A percentile compares a stretch with the other conserved stretches of the same genome.
Evolutionary conservation across 2,329 filamentous ascomycete genomes (phyloP).

Genomic region (Claviceps humidiphila): DNA sequence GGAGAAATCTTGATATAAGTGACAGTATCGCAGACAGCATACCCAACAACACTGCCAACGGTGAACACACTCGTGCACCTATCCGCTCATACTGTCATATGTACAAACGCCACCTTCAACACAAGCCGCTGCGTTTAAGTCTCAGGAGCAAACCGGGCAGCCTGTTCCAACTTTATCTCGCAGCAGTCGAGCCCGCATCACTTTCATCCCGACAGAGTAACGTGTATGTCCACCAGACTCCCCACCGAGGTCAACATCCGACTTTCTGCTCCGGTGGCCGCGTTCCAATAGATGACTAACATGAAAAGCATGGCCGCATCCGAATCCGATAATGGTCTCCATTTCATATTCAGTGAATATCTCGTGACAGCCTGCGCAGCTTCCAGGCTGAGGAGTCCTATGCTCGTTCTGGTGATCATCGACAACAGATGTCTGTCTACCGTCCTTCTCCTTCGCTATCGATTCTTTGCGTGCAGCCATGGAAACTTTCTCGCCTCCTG

Average conservation of each 20-base stretch:
- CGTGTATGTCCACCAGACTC: constrained; percentile 30
- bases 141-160: constrained; percentile 42
- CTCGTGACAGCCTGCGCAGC: constrained; percentile 45
- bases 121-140: neutral
- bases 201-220: constrained; percentile 69
- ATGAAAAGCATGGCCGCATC: constrained; percentile 73
- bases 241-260: constrained; percentile 33
- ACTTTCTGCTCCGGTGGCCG: constrained; percentile 30
- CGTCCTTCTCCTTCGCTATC: constrained; percentile 10
- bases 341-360: constrained; percentile 47
- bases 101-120: neutral
- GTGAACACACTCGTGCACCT: neutral
- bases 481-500: constrained; percentile 25
- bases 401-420: constrained; percentile 13
- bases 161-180: constrained; percentile 55
- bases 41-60: neutral
- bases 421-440: neutral
- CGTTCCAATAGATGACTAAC: constrained; percentile 53
- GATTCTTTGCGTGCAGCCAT: constrained; percentile 13
- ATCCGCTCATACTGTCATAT: neutral
- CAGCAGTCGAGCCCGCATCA: constrained; percentile 70
- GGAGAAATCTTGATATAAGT: neutral
- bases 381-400: constrained; percentile 31
- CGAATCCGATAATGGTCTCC: constrained; percentile 67
- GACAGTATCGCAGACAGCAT: neutral